Evolutionary conservation across 1,284 basidiomycete species (phyloP).

Genomic region (Cutaneotrichosporon arboriforme): DNA sequence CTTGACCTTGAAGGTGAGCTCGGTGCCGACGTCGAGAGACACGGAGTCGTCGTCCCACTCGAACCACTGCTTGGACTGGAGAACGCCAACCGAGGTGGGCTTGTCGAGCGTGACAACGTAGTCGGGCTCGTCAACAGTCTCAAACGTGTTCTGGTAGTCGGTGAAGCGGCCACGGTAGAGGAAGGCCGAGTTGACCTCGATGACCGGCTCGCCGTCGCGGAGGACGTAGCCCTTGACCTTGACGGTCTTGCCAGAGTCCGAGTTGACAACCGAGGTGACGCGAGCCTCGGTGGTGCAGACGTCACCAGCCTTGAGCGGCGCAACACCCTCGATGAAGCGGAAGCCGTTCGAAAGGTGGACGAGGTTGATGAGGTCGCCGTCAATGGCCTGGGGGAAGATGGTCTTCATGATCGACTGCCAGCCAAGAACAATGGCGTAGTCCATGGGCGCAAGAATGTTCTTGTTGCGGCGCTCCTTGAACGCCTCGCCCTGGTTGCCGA

Average conservation of each 20-base stretch:
- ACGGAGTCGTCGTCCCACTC: slow-evolving; percentile 81
- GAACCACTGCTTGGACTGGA: slow-evolving; percentile 97
- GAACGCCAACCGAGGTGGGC: slow-evolving; percentile 78
- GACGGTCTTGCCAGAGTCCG: slow-evolving; percentile 86
- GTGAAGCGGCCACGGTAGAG: slow-evolving; percentile 90
- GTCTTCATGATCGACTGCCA: slow-evolving; percentile 98
- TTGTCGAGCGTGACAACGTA: slow-evolving; percentile 72
- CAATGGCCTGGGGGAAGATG: slow-evolving; percentile 85
- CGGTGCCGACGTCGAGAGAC: slow-evolving; percentile 71
- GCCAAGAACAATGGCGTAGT: slow-evolving; percentile 95
- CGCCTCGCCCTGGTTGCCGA: slow-evolving; percentile 85
- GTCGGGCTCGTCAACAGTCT: slow-evolving; percentile 80
- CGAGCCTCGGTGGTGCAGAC: slow-evolving; percentile 82
- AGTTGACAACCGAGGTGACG: slow-evolving; percentile 84
- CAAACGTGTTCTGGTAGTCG: slow-evolving; percentile 94
- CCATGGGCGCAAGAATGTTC: slow-evolving; percentile 83
- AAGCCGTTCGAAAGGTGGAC: slow-evolving; percentile 97
- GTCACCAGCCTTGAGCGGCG: slow-evolving; percentile 75
- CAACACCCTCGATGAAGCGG: slow-evolving; percentile 73
- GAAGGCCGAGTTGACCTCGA: slow-evolving; percentile 93
- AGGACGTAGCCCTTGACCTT: slow-evolving; percentile 83
- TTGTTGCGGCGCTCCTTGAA: slow-evolving; percentile 71
- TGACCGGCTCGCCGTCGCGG: slow-evolving; percentile 69
- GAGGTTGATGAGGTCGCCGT: slow-evolving; percentile 89
- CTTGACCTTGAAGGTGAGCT: slow-evolving; percentile 80